Percentiles rank a stretch among this genome's conserved stretches.
Conservation (phyloP, 2,329 filamentous ascomycete species). For the Ophiosphaerella korrae region DNA sequence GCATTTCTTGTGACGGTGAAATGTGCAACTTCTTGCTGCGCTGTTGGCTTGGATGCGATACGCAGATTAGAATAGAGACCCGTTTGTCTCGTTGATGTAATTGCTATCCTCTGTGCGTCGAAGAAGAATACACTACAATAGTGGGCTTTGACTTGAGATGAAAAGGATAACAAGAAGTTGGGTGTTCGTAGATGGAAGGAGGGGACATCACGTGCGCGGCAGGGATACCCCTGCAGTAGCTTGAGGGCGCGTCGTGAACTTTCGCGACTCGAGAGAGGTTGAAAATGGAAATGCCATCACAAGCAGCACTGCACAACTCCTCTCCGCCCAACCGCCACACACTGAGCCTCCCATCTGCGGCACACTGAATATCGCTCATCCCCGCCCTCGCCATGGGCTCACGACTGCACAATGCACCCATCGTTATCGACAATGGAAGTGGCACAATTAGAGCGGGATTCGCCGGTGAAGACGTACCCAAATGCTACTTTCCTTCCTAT, state of each 20-base stretch:
- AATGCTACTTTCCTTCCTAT: slow-evolving; percentile 97
- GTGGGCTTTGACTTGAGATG: too few species aligned
- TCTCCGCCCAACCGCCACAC: background rate
- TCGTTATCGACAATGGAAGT: slow-evolving; percentile 98
- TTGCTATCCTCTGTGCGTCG: too few species aligned
- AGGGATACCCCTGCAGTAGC: slow-evolving; percentile 29
- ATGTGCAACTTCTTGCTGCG: background rate
- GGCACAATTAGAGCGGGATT: slow-evolving; percentile 97
- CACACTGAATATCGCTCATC: background rate
- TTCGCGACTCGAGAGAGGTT: slow-evolving; percentile 36
- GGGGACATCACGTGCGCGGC: slow-evolving; percentile 33
- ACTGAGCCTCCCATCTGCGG: background rate
- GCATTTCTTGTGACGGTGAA: slow-evolving; percentile 5
- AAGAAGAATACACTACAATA: too few species aligned
- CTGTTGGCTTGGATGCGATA: too few species aligned
- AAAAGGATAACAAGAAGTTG: too few species aligned
- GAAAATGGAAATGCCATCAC: slow-evolving; percentile 29
- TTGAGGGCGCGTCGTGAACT: slow-evolving; percentile 36
- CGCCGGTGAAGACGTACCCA: slow-evolving; percentile 91
- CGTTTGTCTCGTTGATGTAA: too few species aligned
- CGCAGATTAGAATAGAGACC: too few species aligned
- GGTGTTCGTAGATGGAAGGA: too few species aligned
- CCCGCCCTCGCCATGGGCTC: slow-evolving; percentile 60
- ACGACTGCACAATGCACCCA: slow-evolving; percentile 91
- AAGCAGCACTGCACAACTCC: slow-evolving; percentile 12